phyloP scores from a whole-genome alignment of 495 filamentous ascomycete species.

The Acidomyces sp. region DNA sequence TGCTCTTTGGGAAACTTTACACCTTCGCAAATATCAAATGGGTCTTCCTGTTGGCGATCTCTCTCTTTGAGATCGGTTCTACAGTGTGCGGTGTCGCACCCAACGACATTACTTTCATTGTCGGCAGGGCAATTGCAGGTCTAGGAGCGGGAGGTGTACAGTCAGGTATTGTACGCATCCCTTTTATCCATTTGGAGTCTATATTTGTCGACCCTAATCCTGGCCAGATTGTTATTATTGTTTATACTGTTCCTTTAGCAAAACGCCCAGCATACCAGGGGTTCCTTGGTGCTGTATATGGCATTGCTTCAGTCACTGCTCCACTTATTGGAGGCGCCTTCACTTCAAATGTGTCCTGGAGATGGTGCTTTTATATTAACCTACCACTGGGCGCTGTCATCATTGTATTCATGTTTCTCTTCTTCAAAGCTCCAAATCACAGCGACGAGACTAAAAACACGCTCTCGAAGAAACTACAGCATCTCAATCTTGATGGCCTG shows the following conservation, averaged over 20 bases:
- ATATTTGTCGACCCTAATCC: no score
- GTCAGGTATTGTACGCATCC: constrained; percentile 11
- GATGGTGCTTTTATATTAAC: constrained; percentile 52
- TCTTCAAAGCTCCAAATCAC: constrained; percentile 38
- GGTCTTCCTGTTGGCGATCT: constrained; percentile 17
- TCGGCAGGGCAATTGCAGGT: constrained; percentile 15
- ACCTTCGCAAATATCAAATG: constrained; percentile 23
- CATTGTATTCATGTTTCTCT: constrained; percentile 31
- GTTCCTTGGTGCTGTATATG: constrained; percentile 20
- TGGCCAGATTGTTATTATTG: constrained; percentile 1
- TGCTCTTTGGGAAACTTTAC: constrained; percentile 26
- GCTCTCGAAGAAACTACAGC: constrained; percentile 16
- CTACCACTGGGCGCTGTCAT: constrained; percentile 44
- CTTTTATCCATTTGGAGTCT: no score
- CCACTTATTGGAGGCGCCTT: constrained; percentile 21
- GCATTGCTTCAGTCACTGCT: constrained; percentile 24
- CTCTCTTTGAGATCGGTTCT: constrained; percentile 18
- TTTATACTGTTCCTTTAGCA: constrained; percentile 16
- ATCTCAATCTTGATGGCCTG: constrained; percentile 38
- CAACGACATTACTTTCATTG: constrained; percentile 15
- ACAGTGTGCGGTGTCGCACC: constrained; percentile 13
- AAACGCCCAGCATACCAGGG: constrained; percentile 14
- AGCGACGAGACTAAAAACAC: constrained; percentile 30
- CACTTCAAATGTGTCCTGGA: constrained; percentile 24
- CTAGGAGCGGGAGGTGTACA: constrained; percentile 13